These are phyloP conservation scores for Casaregolazyma suthepensis DNA, from an alignment of 1,139 yeast species.

Conservation along the genomic window DNA sequence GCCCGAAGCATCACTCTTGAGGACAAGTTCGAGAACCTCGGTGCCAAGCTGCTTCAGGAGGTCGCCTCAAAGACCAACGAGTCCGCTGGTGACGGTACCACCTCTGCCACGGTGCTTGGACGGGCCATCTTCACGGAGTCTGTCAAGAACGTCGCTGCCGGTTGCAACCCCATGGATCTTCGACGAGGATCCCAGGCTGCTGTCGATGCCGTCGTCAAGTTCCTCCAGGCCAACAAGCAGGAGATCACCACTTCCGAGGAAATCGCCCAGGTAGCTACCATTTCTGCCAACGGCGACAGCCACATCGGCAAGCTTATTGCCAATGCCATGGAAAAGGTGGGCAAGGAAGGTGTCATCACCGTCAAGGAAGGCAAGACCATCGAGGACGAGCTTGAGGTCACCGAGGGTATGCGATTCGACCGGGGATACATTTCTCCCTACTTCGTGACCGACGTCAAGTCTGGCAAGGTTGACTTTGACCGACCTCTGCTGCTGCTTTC, in stretches of 20 bases:
- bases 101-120: constrained; percentile 95
- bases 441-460: constrained; percentile 93
- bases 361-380: constrained; percentile 96
- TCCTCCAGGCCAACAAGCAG: constrained; percentile 83
- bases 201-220: constrained; percentile 91
- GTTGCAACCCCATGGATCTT: constrained; percentile 99
- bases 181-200: constrained; percentile 99
- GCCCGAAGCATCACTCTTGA: constrained; percentile 81
- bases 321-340: constrained; percentile 98
- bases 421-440: constrained; percentile 98
- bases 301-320: constrained; percentile 95
- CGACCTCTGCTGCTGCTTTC: constrained; percentile 85
- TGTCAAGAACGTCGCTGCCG: constrained; percentile 98
- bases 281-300: constrained; percentile 93
- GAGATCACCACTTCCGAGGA: constrained; percentile 96
- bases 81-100: constrained; percentile 98
- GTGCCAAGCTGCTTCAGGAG: constrained; percentile 94
- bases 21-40: constrained; percentile 94
- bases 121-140: constrained; percentile 96
- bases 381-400: constrained; percentile 94
- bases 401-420: constrained; percentile 99
- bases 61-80: constrained; percentile 98
- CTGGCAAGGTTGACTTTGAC: constrained; percentile 96
- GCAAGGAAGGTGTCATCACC: constrained; percentile 98
- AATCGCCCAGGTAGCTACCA: constrained; percentile 98